A percentile compares a stretch with the other conserved stretches of the same genome.
These are phyloP conservation scores for Ustilago hordei DNA, from an alignment of 1,284 basidiomycete genomes.

Conservation along the genomic window DNA sequence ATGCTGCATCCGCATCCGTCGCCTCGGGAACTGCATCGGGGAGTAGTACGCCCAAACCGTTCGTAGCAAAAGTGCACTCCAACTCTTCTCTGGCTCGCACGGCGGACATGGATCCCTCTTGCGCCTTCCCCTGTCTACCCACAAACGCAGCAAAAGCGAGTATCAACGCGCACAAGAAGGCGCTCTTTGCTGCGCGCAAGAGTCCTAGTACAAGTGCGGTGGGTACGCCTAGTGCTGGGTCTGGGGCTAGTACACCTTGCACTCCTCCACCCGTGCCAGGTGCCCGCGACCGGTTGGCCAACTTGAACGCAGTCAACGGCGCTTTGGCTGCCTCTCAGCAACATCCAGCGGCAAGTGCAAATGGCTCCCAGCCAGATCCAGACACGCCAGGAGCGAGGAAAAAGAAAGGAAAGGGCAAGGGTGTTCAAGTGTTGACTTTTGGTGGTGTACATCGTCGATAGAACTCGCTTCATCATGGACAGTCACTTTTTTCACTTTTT, in stretches of 20 bases:
- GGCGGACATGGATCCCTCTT: too few relatives aligned
- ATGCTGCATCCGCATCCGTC: background rate
- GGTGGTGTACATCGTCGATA: conserved; percentile 58
- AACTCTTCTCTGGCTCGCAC: background rate
- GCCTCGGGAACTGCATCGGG: background rate
- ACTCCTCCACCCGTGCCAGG: background rate
- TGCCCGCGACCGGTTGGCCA: background rate
- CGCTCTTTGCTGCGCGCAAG: conserved; percentile 41
- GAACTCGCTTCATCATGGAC: background rate
- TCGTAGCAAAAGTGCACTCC: conserved; percentile 27
- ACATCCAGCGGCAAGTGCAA: background rate
- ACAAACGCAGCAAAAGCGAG: conserved; percentile 43
- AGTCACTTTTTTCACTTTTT: background rate
- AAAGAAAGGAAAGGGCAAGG: conserved; percentile 56
- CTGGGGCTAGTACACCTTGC: conserved; percentile 37
- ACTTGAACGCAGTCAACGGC: conserved; percentile 28
- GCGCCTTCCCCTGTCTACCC: conserved; percentile 59
- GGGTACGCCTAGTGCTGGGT: conserved; percentile 6
- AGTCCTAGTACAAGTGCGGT: background rate
- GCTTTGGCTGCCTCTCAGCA: conserved; percentile 28
- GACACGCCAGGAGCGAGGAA: conserved; percentile 18
- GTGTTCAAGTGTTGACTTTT: conserved; percentile 48
- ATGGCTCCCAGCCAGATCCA: background rate
- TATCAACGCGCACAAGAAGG: conserved; percentile 61
- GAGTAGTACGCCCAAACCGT: conserved; percentile 27